phyloP scores from a whole-genome alignment of 495 filamentous ascomycete genomes.

The Haplographium delicatum region DNA sequence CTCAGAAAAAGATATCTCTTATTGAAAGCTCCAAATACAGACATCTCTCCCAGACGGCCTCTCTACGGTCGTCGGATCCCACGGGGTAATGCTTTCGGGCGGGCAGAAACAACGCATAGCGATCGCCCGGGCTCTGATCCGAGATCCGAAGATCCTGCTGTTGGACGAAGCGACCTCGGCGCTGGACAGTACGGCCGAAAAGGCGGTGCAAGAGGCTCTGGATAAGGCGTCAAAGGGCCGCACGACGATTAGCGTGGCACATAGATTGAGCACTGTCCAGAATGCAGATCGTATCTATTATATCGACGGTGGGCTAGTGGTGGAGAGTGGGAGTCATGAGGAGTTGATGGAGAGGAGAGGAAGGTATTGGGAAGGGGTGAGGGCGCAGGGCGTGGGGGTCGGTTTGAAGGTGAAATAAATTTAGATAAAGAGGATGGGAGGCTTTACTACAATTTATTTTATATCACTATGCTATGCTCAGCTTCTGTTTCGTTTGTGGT shows the following conservation, averaged over 20 bases:
- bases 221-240: slow-evolving; percentile 45
- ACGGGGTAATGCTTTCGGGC: slow-evolving; percentile 69
- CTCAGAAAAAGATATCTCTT: background rate
- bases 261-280: slow-evolving; percentile 44
- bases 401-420: background rate
- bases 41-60: slow-evolving; percentile 65
- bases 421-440: no score
- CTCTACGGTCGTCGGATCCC: slow-evolving; percentile 65
- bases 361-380: background rate
- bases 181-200: slow-evolving; percentile 49
- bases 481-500: no score
- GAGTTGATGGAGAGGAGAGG: background rate
- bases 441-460: no score
- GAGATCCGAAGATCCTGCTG: slow-evolving; percentile 72
- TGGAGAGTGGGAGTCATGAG: slow-evolving; percentile 24
- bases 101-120: slow-evolving; percentile 65
- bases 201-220: slow-evolving; percentile 59
- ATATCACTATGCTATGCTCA: no score
- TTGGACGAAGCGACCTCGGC: slow-evolving; percentile 69
- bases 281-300: slow-evolving; percentile 47
- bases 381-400: background rate
- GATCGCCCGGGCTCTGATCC: slow-evolving; percentile 66
- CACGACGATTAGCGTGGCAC: slow-evolving; percentile 66
- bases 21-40: background rate
- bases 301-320: slow-evolving; percentile 32